Percentiles rank a stretch among this genome's conserved stretches.
Evolutionary conservation across 805 yeast species (phyloP).

Genomic region (Nakazawaea laoshanensis): DNA sequence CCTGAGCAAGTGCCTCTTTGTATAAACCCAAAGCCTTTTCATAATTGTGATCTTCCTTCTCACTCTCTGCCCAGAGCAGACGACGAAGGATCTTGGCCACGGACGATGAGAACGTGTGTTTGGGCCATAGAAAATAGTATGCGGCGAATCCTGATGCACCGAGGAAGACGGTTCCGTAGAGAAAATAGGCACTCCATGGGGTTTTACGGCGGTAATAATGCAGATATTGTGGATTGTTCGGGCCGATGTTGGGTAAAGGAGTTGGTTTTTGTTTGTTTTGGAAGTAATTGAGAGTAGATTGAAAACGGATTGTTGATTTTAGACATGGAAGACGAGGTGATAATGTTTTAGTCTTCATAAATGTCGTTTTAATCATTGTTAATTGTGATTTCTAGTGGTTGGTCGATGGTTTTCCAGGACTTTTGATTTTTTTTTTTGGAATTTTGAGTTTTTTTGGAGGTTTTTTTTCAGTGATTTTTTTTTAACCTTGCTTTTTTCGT

Average conservation of each 20-base stretch:
- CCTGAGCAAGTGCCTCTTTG: constrained; percentile 62
- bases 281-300: constrained; percentile 8
- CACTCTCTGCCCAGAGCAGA: constrained; percentile 80
- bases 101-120: constrained; percentile 55
- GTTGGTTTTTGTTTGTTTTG: constrained; percentile 4
- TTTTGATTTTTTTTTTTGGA: too few species aligned
- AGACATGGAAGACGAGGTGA: too few species aligned
- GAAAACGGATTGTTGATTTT: too few species aligned
- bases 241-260: constrained; percentile 9
- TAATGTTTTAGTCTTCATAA: too few species aligned
- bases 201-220: constrained; percentile 13
- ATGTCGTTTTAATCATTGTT: too few species aligned
- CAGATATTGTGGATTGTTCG: constrained; percentile 12
- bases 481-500: too few species aligned
- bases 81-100: constrained; percentile 68
- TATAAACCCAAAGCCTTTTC: constrained; percentile 63
- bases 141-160: constrained; percentile 14
- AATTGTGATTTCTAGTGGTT: too few species aligned
- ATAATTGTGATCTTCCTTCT: constrained; percentile 54
- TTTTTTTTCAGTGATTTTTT: too few species aligned
- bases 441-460: too few species aligned
- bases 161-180: constrained; percentile 11
- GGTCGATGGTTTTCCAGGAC: too few species aligned
- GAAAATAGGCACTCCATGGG: constrained; percentile 12
- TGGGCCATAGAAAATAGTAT: constrained; percentile 51